Conservation (phyloP, 345 rosid species). For the Turnera subulata region DNA sequence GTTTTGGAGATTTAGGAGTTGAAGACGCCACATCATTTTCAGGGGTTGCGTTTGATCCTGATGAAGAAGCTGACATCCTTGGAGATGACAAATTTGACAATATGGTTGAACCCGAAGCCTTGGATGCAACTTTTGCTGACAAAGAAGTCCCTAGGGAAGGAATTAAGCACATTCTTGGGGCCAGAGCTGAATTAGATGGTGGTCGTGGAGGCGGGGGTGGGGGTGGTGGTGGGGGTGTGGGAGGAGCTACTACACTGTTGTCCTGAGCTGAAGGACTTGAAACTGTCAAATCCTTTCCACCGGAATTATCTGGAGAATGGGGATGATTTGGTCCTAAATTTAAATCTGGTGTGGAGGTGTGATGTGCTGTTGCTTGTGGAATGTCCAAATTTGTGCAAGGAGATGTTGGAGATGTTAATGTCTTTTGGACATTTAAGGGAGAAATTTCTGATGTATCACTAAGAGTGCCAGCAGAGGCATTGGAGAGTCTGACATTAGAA, state of each 20-base stretch:
- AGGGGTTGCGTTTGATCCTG: slow-evolving; percentile 21
- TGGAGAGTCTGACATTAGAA: slow-evolving; percentile 46
- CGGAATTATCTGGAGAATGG: slow-evolving; percentile 4
- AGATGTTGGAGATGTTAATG: slow-evolving; percentile 23
- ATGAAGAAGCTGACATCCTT: slow-evolving; percentile 22
- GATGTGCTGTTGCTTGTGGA: background rate
- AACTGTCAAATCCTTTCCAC: slow-evolving; percentile 1
- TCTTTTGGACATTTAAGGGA: slow-evolving; percentile 19
- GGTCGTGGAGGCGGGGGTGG: slow-evolving; percentile 39
- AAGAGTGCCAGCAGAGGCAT: slow-evolving; percentile 54
- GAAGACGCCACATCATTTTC: slow-evolving; percentile 12
- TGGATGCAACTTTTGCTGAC: slow-evolving; percentile 11
- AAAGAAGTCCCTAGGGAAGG: slow-evolving; percentile 10
- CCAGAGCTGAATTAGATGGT: too few species aligned
- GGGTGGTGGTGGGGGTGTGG: slow-evolving; percentile 32
- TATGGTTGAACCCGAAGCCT: slow-evolving; percentile 28
- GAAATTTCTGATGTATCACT: slow-evolving; percentile 31
- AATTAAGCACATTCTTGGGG: slow-evolving; percentile 8
- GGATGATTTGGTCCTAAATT: background rate
- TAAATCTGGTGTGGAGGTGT: background rate
- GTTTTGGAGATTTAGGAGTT: slow-evolving; percentile 25
- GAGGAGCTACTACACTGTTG: slow-evolving; percentile 16
- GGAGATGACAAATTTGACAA: slow-evolving; percentile 27
- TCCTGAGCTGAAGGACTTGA: slow-evolving; percentile 11
- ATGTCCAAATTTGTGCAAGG: slow-evolving; percentile 12